These are phyloP conservation scores for Pelargonium citronellum DNA, from an alignment of 441 rosid genomes.

Conservation along the genomic window DNA sequence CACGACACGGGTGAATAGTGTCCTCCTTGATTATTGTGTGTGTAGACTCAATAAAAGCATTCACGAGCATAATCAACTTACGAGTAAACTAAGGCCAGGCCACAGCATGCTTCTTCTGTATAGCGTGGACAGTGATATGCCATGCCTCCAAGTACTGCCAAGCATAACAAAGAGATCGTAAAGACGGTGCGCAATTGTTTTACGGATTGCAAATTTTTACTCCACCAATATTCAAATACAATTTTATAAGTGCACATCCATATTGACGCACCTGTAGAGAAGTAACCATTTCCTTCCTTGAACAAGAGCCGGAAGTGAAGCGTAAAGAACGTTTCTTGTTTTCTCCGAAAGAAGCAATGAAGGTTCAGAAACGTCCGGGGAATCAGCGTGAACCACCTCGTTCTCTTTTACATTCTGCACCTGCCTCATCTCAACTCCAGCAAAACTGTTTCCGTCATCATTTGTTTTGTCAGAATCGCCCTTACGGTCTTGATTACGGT, in stretches of 20 bases:
- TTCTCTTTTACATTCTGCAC: constrained; percentile 40
- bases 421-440: constrained; percentile 57
- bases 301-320: constrained; percentile 76
- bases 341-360: constrained; percentile 73
- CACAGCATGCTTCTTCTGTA: constrained; percentile 90
- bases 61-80: constrained; percentile 19
- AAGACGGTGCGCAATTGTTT: neutral
- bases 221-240: constrained; percentile 12
- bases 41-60: neutral
- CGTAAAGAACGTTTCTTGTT: constrained; percentile 49
- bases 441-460: constrained; percentile 33
- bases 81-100: constrained; percentile 93
- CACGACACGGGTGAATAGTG: constrained; percentile 9
- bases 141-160: constrained; percentile 93
- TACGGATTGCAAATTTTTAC: neutral
- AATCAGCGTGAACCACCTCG: constrained; percentile 19
- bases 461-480: constrained; percentile 33
- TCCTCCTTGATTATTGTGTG: neutral
- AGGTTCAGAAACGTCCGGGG: constrained; percentile 66
- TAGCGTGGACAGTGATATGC: constrained; percentile 80
- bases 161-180: constrained; percentile 9
- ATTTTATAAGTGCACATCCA: neutral
- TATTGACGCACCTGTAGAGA: constrained; percentile 61
- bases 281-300: constrained; percentile 89
- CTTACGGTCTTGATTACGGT: constrained; percentile 44